Base-by-base conservation (phyloP, 345 rosid species). In the Excoecaria cochinchinensis region DNA sequence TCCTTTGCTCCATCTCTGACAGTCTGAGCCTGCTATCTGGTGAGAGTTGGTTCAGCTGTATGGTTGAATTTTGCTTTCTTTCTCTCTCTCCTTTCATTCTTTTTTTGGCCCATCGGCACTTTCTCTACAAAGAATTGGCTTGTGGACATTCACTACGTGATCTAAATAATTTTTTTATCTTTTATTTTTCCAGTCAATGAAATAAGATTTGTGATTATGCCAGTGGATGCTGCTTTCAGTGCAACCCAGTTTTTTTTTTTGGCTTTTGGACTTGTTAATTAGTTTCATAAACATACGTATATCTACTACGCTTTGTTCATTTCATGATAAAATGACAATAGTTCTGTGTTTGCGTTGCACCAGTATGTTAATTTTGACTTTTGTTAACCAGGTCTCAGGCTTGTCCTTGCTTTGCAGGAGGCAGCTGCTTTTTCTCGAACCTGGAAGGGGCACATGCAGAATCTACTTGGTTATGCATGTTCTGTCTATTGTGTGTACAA, bases 371-470 rank as follows among this genome's bases (percentile, higher is more conserved):
- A 14, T 22, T 12, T 16, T 19, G 19, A 56, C 16, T 17, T 6
- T 36, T 61, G 6, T 53, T 65, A 16, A 39, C 63, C 52, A 36
- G 57, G 69, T 51, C 12, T 12, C 8, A 38, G 21, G 36, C 44
- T 59, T 70, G 31, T 59, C 68, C 64, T 78, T 74, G 50, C 72
- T 71, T 78, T 83, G 78, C 87, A 92, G 99, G 97, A 91, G 81
- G 97, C 98, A 83, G 99, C 96, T 80, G 91, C 94, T 74, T 90
- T 82, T 84, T 92, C 97, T 75, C 93, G 97, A 69, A 95, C 97
- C 70, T 95, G 97, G 99, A 89, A 79, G 86, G 99, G 98, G 52
- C 98, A 92, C 87, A 82, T 95, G 91, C 97, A 91, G 85, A 91
- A 95, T 86, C 81, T 92, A 67, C 99, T 95, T 85, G 99, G 99